Percentiles rank a stretch among this genome's conserved stretches.
Evolutionary conservation across 495 filamentous ascomycete species (phyloP).

Genomic region (Penicillium mononematosum): DNA sequence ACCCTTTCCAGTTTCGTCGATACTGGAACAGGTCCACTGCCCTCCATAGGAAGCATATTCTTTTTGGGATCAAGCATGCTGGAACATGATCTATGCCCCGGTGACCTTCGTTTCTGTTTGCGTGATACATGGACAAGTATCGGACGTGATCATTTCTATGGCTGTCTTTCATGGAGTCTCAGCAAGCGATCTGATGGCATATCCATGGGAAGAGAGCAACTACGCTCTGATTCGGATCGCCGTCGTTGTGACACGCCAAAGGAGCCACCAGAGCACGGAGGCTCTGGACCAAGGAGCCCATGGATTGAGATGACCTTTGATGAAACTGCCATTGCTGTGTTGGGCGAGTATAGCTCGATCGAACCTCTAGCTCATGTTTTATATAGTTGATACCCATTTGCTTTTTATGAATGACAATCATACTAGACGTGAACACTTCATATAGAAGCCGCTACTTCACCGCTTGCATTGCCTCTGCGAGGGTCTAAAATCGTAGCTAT

Average conservation of each 20-base stretch:
- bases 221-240: no score
- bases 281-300: not conserved
- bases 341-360: conserved; percentile 29
- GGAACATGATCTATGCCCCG: conserved; percentile 12
- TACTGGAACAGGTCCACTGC: not conserved
- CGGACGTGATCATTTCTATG: conserved; percentile 35
- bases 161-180: conserved; percentile 33
- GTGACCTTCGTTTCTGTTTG: conserved; percentile 28
- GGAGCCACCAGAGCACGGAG: no score
- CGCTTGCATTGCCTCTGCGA: not conserved
- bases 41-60: conserved; percentile 33
- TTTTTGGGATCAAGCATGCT: conserved; percentile 34
- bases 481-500: not conserved
- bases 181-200: not conserved
- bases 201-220: not conserved
- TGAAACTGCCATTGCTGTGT: conserved; percentile 18
- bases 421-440: not conserved
- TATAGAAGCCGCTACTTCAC: not conserved
- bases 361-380: conserved; percentile 2
- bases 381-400: conserved; percentile 4
- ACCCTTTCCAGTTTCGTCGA: conserved; percentile 15
- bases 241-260: not conserved
- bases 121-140: conserved; percentile 34
- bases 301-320: conserved; percentile 19
- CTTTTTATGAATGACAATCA: not conserved